Conservation (phyloP, 2,329 filamentous ascomycete genomes). For the Nigrospora sphaerica region DNA sequence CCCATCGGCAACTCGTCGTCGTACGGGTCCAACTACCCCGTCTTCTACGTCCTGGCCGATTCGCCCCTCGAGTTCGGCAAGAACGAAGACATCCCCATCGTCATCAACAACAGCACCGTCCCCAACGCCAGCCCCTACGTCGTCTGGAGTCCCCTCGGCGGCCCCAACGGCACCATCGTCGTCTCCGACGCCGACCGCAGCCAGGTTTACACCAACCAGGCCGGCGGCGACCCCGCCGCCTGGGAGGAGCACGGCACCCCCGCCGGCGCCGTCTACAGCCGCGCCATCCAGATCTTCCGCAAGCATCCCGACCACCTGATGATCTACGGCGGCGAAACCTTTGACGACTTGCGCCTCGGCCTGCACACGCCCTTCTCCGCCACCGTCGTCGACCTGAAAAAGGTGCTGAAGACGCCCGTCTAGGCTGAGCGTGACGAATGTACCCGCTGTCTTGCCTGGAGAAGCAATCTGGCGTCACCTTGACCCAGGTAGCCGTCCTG, state of each 20-base stretch:
- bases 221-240: conserved; percentile 25
- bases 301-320: conserved; percentile 16
- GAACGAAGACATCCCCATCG: conserved; percentile 22
- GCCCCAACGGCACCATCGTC: conserved; percentile 37
- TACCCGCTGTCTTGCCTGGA: too few species aligned
- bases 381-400: conserved; percentile 5
- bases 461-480: too few species aligned
- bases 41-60: conserved; percentile 36
- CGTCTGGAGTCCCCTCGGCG: conserved; percentile 34
- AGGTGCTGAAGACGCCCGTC: conserved; percentile 3
- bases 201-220: conserved; percentile 35
- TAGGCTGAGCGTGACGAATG: too few species aligned
- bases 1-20: conserved; percentile 18
- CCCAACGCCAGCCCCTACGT: conserved; percentile 35
- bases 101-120: conserved; percentile 18
- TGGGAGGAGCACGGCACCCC: conserved; percentile 26
- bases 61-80: conserved; percentile 28
- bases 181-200: conserved; percentile 29
- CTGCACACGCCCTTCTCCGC: conserved; percentile 7
- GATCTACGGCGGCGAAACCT: conserved; percentile 23
- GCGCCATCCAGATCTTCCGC: conserved; percentile 16
- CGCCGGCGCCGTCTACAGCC: conserved; percentile 17
- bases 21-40: conserved; percentile 29
- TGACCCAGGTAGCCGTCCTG: too few species aligned
- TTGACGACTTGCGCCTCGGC: conserved; percentile 4